Evolutionary conservation across 345 rosid genomes (phyloP).

Genomic region (Nephelium lappaceum): DNA sequence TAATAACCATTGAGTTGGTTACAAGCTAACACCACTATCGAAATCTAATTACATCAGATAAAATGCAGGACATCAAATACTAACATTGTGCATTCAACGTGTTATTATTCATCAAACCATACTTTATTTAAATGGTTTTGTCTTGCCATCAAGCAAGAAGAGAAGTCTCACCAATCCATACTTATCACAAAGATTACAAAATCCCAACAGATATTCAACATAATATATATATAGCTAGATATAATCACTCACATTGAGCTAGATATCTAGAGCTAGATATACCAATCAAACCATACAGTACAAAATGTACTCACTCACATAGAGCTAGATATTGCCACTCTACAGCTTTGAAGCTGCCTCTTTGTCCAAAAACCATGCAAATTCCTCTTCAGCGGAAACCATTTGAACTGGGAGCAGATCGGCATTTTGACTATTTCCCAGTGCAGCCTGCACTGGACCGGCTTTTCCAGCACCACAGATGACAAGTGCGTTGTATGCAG

Average conservation of each 20-base stretch:
- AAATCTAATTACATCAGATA: too few species aligned
- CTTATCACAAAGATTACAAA: background rate
- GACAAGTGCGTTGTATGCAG: slow-evolving; percentile 72
- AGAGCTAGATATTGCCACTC: background rate
- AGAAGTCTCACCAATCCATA: background rate
- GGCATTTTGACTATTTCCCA: slow-evolving; percentile 41
- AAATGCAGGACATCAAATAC: too few species aligned
- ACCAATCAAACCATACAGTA: background rate
- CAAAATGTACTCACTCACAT: background rate
- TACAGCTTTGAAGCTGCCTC: slow-evolving; percentile 77
- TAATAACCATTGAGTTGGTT: too few species aligned
- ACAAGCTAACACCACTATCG: too few species aligned
- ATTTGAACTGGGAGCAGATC: slow-evolving; percentile 57
- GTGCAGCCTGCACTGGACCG: slow-evolving; percentile 52
- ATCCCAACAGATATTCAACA: background rate
- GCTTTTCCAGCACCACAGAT: slow-evolving; percentile 75
- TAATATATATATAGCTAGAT: too few species aligned
- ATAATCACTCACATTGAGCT: too few species aligned
- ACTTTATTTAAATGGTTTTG: background rate
- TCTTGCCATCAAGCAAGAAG: background rate
- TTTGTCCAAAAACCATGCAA: slow-evolving; percentile 85
- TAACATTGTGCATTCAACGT: background rate
- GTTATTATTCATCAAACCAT: background rate
- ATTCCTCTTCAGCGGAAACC: slow-evolving; percentile 72
- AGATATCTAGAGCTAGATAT: too few species aligned